Evolutionary conservation across 495 filamentous ascomycete species (phyloP).

Genomic region (Aspergillus ellipticus): DNA sequence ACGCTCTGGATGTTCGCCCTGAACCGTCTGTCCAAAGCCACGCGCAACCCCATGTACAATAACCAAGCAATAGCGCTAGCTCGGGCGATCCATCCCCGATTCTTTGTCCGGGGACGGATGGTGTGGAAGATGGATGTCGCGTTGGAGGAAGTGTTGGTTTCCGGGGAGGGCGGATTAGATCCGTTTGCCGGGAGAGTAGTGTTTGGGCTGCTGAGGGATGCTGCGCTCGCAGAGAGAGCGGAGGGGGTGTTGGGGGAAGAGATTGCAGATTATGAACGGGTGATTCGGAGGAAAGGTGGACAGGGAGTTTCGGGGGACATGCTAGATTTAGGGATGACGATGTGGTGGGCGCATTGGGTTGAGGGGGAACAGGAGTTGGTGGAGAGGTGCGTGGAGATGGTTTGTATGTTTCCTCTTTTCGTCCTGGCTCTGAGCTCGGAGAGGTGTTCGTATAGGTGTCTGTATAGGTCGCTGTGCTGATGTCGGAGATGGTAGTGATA

Average conservation of each 20-base stretch:
- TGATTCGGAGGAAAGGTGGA: slow-evolving; percentile 50
- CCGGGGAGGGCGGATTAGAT: slow-evolving; percentile 57
- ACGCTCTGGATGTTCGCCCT: slow-evolving; percentile 71
- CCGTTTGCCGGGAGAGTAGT: slow-evolving; percentile 59
- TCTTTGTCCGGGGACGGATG: slow-evolving; percentile 51
- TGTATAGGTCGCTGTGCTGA: neutral
- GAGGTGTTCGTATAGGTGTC: no score
- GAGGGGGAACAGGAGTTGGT: slow-evolving; percentile 41
- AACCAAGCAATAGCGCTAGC: slow-evolving; percentile 54
- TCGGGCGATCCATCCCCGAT: slow-evolving; percentile 54
- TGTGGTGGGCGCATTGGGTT: slow-evolving; percentile 62
- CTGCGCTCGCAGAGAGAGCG: slow-evolving; percentile 53
- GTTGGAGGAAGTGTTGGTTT: slow-evolving; percentile 47
- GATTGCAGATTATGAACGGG: slow-evolving; percentile 54
- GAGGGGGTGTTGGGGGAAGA: slow-evolving; percentile 48
- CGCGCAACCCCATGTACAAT: slow-evolving; percentile 49
- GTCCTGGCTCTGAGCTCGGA: neutral
- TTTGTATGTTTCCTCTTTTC: slow-evolving; percentile 25
- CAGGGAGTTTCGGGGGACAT: slow-evolving; percentile 50
- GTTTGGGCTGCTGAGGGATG: slow-evolving; percentile 51
- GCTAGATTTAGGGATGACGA: slow-evolving; percentile 61
- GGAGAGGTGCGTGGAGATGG: slow-evolving; percentile 41
- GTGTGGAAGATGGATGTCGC: slow-evolving; percentile 62
- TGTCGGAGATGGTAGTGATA: no score
- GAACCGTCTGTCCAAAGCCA: slow-evolving; percentile 54